Base-by-base conservation (phyloP, 139 green algal species). In the Yamagishiella unicocca region DNA sequence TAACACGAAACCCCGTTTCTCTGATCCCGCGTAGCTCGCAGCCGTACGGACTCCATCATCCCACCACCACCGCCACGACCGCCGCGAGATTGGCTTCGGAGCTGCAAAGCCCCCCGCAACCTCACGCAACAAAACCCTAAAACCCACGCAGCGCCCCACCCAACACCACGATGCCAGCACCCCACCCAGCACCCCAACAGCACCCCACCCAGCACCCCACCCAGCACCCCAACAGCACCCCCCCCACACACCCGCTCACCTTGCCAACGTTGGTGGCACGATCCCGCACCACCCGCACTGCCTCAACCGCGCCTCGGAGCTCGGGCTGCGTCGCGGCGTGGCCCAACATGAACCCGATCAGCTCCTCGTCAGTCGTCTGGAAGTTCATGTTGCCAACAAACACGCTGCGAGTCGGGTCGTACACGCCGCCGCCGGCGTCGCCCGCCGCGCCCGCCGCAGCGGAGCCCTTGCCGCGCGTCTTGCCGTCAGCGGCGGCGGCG, bases 341-440 rank as follows among this genome's bases (percentile, higher is more conserved):
- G 9, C 35, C 67, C 45, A 54, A 50, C 71, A 96, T 94, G 24
- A 92, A 67, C 6, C 74, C 25, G 54, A 94, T 93, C 2, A 97
- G 67, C 68, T 97, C 92, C 77, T 96, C 94, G 24, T 94, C 77
- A 2, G 37, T 74, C 31, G 54, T 88, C n/a, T 96, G 91, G 58
- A 95, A 95, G 29, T 93, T 90, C 82, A 99, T 85, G 78, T 98
- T 98, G 78, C 97, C 97, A 1, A 98, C 81, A 88, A 99, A 99
- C 0, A 99, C 84, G 35, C 92, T 95, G 73, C 94, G 92, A 2
- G 55, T 42, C 7, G 88, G 92, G 88, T 98, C 95, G 74, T 97
- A 99, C 73, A 87, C n/a, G 43, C 92, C 91, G 2, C 50, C 85
- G 70, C 62, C 81, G 22, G 74, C 88, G 43, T 72, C 84, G 10